Conservation (phyloP, 306 rosid genomes). For the Purshia tridentata region DNA sequence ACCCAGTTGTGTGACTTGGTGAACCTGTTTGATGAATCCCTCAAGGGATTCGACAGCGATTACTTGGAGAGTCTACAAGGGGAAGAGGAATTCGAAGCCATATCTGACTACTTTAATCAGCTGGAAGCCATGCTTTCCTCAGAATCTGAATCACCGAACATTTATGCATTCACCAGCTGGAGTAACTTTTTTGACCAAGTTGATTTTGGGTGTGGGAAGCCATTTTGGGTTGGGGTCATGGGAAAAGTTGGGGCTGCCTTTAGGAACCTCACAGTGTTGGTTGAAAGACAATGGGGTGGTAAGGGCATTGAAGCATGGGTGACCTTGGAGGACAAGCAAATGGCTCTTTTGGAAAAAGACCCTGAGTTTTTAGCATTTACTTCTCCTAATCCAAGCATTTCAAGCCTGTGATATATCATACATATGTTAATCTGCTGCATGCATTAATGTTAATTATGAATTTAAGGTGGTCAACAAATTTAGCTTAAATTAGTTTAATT, state of each 20-base stretch:
- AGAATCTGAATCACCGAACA: constrained; percentile 16
- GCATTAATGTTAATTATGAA: no score
- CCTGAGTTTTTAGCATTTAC: constrained; percentile 35
- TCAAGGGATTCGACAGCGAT: not conserved
- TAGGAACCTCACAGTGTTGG: constrained; percentile 35
- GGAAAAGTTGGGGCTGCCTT: constrained; percentile 27
- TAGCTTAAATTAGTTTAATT: no score
- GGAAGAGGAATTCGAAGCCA: constrained; percentile 33
- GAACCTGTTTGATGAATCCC: not conserved
- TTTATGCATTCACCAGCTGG: constrained; percentile 45
- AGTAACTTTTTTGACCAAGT: constrained; percentile 31
- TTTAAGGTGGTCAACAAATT: no score
- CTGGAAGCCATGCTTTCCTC: constrained; percentile 20
- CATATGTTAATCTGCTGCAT: no score
- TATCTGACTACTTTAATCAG: constrained; percentile 34
- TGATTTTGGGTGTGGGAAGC: constrained; percentile 37
- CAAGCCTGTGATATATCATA: no score
- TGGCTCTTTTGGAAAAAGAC: constrained; percentile 36
- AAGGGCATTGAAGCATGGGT: constrained; percentile 52
- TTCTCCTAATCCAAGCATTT: no score
- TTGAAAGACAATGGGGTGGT: constrained; percentile 26
- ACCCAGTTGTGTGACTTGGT: constrained; percentile 14
- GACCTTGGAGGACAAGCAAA: constrained; percentile 32
- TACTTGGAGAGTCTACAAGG: constrained; percentile 27
- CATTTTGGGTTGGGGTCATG: not conserved